phyloP scores from a whole-genome alignment of 176 grass and related monocot species.

The Lolium perenne region DNA sequence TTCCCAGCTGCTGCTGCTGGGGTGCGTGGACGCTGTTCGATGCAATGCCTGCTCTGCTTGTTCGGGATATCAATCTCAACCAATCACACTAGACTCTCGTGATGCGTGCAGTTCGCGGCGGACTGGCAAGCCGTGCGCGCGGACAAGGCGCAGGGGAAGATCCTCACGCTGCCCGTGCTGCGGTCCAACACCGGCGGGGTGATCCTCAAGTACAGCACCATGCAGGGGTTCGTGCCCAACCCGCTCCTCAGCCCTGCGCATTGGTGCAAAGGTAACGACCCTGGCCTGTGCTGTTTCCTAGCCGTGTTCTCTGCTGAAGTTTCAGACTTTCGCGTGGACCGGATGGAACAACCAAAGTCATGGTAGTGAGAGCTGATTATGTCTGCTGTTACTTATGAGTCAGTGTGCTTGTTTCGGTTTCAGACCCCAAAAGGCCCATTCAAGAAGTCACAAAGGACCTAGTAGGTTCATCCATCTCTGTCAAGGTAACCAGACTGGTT shows the following conservation, averaged over 20 bases:
- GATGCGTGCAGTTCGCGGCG: constrained; percentile 50
- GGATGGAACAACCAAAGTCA: no score
- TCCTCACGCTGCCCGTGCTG: constrained; percentile 58
- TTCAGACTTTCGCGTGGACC: no score
- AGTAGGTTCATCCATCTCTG: constrained; percentile 74
- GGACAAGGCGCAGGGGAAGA: constrained; percentile 58
- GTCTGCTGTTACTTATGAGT: background rate
- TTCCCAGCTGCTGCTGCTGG: background rate
- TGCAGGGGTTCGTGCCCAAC: constrained; percentile 90
- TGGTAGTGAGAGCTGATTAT: constrained; percentile 4
- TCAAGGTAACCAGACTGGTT: constrained; percentile 68
- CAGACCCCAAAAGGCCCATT: constrained; percentile 77
- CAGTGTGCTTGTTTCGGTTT: constrained; percentile 18
- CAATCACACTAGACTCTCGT: background rate
- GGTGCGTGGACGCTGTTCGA: constrained; percentile 26
- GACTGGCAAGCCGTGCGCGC: constrained; percentile 73
- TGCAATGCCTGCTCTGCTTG: constrained; percentile 41
- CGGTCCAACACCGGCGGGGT: constrained; percentile 77
- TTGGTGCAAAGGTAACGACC: constrained; percentile 65
- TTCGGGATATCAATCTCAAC: constrained; percentile 17
- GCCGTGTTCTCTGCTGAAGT: no score
- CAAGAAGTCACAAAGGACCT: constrained; percentile 83
- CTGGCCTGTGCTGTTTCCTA: no score
- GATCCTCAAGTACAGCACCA: constrained; percentile 72
- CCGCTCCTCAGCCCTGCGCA: constrained; percentile 80